Evolutionary conservation across 148 eudicot genomes (phyloP).

Genomic region (Beta vulgaris): DNA sequence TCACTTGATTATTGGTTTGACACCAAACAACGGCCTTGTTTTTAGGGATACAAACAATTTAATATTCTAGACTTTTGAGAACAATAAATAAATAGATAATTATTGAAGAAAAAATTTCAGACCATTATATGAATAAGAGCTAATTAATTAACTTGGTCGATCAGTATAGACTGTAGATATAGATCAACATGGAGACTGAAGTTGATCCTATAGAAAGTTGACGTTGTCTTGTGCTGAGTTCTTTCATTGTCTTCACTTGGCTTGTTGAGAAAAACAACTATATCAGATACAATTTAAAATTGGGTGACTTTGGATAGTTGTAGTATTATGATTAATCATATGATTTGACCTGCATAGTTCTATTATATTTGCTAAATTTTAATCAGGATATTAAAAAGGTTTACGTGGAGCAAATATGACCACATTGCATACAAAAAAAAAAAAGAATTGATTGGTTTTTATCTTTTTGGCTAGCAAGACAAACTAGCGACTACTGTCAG

Average conservation of each 20-base stretch:
- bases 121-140: no score
- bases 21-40: background rate
- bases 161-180: no score
- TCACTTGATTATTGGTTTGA: background rate
- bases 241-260: constrained; percentile 2
- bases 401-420: constrained; percentile 21
- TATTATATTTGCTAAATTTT: no score
- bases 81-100: background rate
- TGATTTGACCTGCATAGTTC: no score
- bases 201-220: background rate
- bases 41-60: background rate
- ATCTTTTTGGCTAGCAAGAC: background rate
- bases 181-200: no score
- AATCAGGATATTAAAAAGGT: background rate
- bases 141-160: no score
- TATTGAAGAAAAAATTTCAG: background rate
- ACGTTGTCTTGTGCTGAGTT: background rate
- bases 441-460: no score
- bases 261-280: background rate
- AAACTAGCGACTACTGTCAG: background rate
- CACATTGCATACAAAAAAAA: constrained; percentile 14
- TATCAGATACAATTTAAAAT: background rate
- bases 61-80: background rate
- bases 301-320: background rate
- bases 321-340: no score